Conservation (phyloP, 1,139 yeast species). For the Saccharomycopsis hybrid region DNA sequence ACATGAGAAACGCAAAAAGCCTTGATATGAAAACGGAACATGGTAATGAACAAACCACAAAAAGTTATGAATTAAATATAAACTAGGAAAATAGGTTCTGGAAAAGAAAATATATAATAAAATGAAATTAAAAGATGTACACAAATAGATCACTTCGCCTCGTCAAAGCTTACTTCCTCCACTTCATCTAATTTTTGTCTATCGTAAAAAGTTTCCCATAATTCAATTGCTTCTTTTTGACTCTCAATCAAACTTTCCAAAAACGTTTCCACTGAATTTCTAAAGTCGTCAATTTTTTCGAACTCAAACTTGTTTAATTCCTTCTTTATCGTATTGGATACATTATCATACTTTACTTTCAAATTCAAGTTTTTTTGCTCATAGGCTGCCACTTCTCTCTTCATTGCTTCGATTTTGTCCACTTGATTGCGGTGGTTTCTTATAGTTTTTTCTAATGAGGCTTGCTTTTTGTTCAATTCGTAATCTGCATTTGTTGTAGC, state of each 20-base stretch:
- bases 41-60: too few relatives aligned
- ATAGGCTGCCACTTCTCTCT: conserved; percentile 52
- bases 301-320: conserved; percentile 69
- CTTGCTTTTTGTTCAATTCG: conserved; percentile 41
- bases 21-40: too few relatives aligned
- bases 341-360: conserved; percentile 52
- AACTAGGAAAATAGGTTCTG: too few relatives aligned
- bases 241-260: conserved; percentile 88
- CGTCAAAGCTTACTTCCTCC: conserved; percentile 5
- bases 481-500: conserved; percentile 49
- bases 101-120: too few relatives aligned
- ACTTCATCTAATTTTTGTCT: conserved; percentile 11
- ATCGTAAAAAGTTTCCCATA: conserved; percentile 79
- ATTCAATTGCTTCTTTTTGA: conserved; percentile 89
- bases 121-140: too few relatives aligned
- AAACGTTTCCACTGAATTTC: conserved; percentile 84
- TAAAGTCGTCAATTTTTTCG: conserved; percentile 77
- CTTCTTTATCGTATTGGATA: conserved; percentile 56
- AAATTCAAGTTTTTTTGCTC: conserved; percentile 51
- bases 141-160: neutral
- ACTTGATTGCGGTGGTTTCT: conserved; percentile 53
- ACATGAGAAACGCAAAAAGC: too few relatives aligned
- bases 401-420: conserved; percentile 51
- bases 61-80: too few relatives aligned
- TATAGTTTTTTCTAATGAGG: conserved; percentile 45